phyloP scores from a whole-genome alignment of 306 rosid genomes.

The Alnus rubra region DNA sequence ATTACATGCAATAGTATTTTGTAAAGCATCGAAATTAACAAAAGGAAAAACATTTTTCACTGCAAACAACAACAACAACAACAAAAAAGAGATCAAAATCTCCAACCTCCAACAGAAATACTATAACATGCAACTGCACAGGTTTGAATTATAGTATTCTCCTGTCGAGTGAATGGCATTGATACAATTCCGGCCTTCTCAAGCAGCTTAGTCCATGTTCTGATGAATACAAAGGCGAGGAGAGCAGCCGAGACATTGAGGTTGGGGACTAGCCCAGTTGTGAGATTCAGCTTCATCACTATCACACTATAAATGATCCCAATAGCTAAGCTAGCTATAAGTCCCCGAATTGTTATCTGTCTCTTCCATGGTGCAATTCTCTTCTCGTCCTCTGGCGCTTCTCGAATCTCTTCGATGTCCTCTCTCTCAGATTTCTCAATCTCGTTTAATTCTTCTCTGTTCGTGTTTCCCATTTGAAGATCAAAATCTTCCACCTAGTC shows the following conservation, averaged over 20 bases:
- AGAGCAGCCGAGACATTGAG: conserved; percentile 97
- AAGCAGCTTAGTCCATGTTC: conserved; percentile 79
- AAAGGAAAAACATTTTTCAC: not conserved
- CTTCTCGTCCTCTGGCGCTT: conserved; percentile 46
- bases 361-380: conserved; percentile 66
- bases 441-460: conserved; percentile 44
- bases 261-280: conserved; percentile 95
- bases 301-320: conserved; percentile 83
- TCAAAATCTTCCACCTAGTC: conserved; percentile 16
- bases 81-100: conserved; percentile 8
- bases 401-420: conserved; percentile 46
- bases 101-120: conserved; percentile 86
- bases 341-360: conserved; percentile 83
- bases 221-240: conserved; percentile 83
- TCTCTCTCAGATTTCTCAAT: conserved; percentile 39
- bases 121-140: conserved; percentile 98
- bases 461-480: conserved; percentile 40
- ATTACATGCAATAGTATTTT: not conserved
- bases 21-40: not conserved
- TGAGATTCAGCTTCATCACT: conserved; percentile 89
- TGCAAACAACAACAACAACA: not conserved
- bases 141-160: conserved; percentile 90
- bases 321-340: conserved; percentile 64
- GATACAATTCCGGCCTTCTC: conserved; percentile 76
- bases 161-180: conserved; percentile 84